A percentile compares a stretch with the other conserved stretches of the same genome.
phyloP scores from a whole-genome alignment of 805 yeast species.

The Pichia scutulata region DNA sequence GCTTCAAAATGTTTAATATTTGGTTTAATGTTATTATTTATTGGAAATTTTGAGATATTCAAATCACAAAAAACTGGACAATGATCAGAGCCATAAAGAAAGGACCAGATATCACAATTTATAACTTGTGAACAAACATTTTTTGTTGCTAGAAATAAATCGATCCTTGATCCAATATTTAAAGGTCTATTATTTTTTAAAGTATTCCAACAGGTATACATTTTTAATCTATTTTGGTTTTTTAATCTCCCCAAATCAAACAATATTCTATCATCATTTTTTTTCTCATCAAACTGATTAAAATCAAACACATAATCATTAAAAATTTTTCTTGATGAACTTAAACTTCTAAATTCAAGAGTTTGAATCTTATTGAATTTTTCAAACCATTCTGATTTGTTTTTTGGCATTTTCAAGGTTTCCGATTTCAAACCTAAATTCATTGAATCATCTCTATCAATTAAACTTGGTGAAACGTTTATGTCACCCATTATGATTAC shows the following conservation, averaged over 20 bases:
- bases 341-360: slow-evolving; percentile 31
- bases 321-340: slow-evolving; percentile 37
- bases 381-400: slow-evolving; percentile 27
- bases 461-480: slow-evolving; percentile 70
- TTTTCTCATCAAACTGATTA: slow-evolving; percentile 21
- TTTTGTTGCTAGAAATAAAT: slow-evolving; percentile 53
- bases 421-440: slow-evolving; percentile 36
- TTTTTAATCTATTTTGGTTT: slow-evolving; percentile 49
- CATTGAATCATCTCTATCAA: slow-evolving; percentile 73
- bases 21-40: not conserved
- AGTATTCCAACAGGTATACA: slow-evolving; percentile 94
- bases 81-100: slow-evolving; percentile 83
- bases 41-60: slow-evolving; percentile 12
- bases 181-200: slow-evolving; percentile 65
- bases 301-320: slow-evolving; percentile 33
- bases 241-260: slow-evolving; percentile 50
- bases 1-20: slow-evolving; percentile 43
- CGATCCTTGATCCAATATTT: slow-evolving; percentile 86
- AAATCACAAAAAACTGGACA: slow-evolving; percentile 83
- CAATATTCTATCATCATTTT: slow-evolving; percentile 34
- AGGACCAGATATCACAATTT: slow-evolving; percentile 47
- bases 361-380: slow-evolving; percentile 26
- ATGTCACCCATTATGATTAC: slow-evolving; percentile 86
- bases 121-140: slow-evolving; percentile 34
- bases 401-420: slow-evolving; percentile 19